phyloP scores from a whole-genome alignment of 257 asterid species.

The Voacanga thouarsii region DNA sequence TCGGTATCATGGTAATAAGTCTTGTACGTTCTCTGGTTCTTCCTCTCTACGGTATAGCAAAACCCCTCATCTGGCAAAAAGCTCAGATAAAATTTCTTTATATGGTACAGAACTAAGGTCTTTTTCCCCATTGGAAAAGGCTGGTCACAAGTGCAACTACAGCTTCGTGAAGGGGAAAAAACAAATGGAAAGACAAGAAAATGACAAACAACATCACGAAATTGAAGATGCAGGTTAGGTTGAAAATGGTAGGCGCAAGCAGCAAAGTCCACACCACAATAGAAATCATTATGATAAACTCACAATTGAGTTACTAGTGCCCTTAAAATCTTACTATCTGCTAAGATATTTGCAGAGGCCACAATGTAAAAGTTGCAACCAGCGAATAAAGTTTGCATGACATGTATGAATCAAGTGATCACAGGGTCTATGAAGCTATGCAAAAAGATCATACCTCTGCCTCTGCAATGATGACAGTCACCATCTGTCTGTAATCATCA shows the following conservation, averaged over 20 bases:
- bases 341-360: background rate
- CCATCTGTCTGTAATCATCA: constrained; percentile 52
- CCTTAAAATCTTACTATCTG: background rate
- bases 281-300: background rate
- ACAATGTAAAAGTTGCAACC: background rate
- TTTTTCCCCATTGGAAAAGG: background rate
- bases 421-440: background rate
- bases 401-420: background rate
- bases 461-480: constrained; percentile 66
- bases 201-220: background rate
- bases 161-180: background rate
- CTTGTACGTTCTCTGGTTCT: background rate
- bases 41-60: background rate
- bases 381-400: background rate
- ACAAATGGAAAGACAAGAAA: background rate
- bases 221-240: background rate
- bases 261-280: background rate
- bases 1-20: background rate
- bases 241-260: background rate
- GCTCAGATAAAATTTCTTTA: background rate
- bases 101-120: background rate
- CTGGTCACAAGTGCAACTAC: background rate
- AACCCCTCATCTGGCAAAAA: background rate
- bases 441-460: constrained; percentile 64
- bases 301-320: background rate